Evolutionary conservation across 371 early-diverging fungal genomes (phyloP).

Genomic region (Syncephalastrum contaminatum): DNA sequence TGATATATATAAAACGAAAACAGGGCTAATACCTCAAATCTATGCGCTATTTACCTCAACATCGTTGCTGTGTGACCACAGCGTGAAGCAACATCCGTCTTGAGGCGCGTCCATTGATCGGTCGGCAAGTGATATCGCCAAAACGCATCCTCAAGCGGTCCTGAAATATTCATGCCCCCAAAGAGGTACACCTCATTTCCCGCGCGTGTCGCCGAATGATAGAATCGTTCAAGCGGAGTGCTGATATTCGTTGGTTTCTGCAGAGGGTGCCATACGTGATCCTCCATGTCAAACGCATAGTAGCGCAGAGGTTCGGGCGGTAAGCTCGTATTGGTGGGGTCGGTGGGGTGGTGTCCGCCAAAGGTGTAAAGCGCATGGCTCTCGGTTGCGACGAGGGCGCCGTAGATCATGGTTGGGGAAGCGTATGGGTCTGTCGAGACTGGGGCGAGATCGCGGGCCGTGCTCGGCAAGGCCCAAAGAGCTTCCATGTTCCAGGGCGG

Average conservation of each 20-base stretch:
- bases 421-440: slow-evolving; percentile 28
- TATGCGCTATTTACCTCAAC: slow-evolving; percentile 16
- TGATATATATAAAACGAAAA: too few relatives aligned
- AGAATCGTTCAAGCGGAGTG: slow-evolving; percentile 29
- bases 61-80: slow-evolving; percentile 38
- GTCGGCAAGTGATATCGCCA: slow-evolving; percentile 21
- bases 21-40: neutral
- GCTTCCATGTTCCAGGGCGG: slow-evolving; percentile 37
- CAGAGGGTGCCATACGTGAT: slow-evolving; percentile 24
- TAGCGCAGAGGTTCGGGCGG: slow-evolving; percentile 28
- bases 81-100: slow-evolving; percentile 6
- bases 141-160: slow-evolving; percentile 18
- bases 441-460: slow-evolving; percentile 14
- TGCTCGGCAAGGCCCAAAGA: slow-evolving; percentile 21
- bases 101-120: slow-evolving; percentile 17
- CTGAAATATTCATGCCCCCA: slow-evolving; percentile 34
- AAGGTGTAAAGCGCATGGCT: slow-evolving; percentile 17
- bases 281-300: slow-evolving; percentile 17
- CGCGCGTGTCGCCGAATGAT: slow-evolving; percentile 21
- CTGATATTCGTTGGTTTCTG: slow-evolving; percentile 14
- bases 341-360: slow-evolving; percentile 30
- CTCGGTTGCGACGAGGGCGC: slow-evolving; percentile 12
- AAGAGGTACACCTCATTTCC: slow-evolving; percentile 16
- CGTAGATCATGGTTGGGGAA: slow-evolving; percentile 30
- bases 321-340: slow-evolving; percentile 3